Conservation (phyloP, 352 stramenopile species). For the Halophytophthora batemanensis region DNA sequence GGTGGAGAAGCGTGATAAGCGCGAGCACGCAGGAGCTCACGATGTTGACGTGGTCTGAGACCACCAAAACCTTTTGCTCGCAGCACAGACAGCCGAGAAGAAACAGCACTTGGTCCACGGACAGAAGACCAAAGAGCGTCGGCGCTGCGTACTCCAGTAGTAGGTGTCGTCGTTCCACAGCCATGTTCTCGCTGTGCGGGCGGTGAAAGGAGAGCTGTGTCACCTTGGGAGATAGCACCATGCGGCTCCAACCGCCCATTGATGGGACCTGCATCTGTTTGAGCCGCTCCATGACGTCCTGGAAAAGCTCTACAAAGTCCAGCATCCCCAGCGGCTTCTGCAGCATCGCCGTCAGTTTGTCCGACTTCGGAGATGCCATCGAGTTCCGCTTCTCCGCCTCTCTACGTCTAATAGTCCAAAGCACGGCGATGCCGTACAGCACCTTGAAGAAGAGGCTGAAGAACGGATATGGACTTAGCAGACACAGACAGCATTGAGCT, state of each 20-base stretch:
- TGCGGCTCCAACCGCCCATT: slow-evolving; percentile 75
- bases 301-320: slow-evolving; percentile 66
- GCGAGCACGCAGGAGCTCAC: slow-evolving; percentile 76
- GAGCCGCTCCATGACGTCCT: slow-evolving; percentile 55
- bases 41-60: slow-evolving; percentile 72
- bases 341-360: slow-evolving; percentile 16
- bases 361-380: background rate
- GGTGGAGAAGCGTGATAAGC: slow-evolving; percentile 62
- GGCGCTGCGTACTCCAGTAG: slow-evolving; percentile 72
- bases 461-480: slow-evolving; percentile 76
- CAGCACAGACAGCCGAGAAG: slow-evolving; percentile 73
- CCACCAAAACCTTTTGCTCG: slow-evolving; percentile 73
- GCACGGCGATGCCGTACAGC: slow-evolving; percentile 64
- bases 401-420: slow-evolving; percentile 60
- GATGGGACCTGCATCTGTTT: slow-evolving; percentile 58
- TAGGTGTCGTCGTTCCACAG: slow-evolving; percentile 51
- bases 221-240: slow-evolving; percentile 50
- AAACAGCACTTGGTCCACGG: slow-evolving; percentile 76
- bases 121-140: slow-evolving; percentile 67
- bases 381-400: slow-evolving; percentile 23
- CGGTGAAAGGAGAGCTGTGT: slow-evolving; percentile 76
- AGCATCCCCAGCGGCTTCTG: slow-evolving; percentile 35
- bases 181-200: slow-evolving; percentile 57
- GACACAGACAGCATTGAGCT: slow-evolving; percentile 66
- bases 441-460: slow-evolving; percentile 87